Percentiles rank a stretch among this genome's conserved stretches.
phyloP scores from a whole-genome alignment of 257 asterid genomes.

The Verbascum thapsus region DNA sequence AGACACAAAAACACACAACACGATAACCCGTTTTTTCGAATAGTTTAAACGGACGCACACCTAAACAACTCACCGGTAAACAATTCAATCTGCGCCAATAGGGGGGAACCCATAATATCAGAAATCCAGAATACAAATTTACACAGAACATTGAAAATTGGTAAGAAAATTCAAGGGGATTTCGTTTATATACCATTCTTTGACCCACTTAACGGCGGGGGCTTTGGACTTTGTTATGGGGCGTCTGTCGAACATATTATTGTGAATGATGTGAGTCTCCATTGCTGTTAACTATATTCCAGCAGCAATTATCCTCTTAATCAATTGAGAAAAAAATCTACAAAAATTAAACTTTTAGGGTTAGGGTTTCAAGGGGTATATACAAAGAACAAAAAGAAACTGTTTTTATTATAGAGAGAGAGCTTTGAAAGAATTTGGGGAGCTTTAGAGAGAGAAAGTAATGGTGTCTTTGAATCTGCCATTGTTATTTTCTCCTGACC shows the following conservation, averaged over 20 bases:
- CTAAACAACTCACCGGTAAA: no score
- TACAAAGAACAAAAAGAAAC: conserved; percentile 1
- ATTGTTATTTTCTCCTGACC: conserved; percentile 39
- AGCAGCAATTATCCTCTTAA: conserved; percentile 2
- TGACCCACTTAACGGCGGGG: conserved; percentile 80
- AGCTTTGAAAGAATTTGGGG: conserved; percentile 23
- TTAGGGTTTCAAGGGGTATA: conserved; percentile 23
- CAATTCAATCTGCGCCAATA: neutral
- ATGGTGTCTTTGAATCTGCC: conserved; percentile 35
- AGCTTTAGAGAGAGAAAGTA: conserved; percentile 31
- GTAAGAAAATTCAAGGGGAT: neutral
- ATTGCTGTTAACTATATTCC: conserved; percentile 25
- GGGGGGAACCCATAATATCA: neutral
- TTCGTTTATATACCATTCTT: conserved; percentile 63
- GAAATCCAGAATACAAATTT: neutral
- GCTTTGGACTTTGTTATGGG: conserved; percentile 64
- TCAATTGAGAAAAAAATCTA: conserved; percentile 10
- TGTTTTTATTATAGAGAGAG: neutral
- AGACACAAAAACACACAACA: no score
- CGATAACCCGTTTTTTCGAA: neutral
- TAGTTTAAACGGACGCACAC: no score
- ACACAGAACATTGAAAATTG: neutral
- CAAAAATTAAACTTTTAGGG: conserved; percentile 27
- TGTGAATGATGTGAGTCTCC: conserved; percentile 69
- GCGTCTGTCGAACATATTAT: conserved; percentile 68